Conservation (phyloP, 179 eudicot genomes). For the Beta corolliflora region DNA sequence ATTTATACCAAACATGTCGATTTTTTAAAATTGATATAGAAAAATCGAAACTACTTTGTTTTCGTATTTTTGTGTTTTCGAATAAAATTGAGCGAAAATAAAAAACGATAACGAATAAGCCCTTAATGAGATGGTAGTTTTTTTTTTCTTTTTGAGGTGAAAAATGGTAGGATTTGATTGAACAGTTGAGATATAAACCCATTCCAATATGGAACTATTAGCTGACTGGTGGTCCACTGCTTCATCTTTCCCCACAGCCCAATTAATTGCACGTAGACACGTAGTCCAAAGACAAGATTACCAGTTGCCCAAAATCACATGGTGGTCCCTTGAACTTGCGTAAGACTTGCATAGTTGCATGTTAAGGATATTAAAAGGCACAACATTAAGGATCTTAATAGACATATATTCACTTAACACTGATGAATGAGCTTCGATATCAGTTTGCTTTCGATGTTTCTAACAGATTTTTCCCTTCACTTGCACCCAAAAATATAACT, state of each 20-base stretch:
- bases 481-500: not conserved
- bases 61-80: no score
- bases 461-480: not conserved
- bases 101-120: no score
- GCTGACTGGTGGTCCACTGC: conserved; percentile 19
- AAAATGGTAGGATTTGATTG: no score
- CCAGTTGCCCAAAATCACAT: conserved; percentile 11
- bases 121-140: no score
- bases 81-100: no score
- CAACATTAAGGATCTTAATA: not conserved
- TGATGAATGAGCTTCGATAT: not conserved
- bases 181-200: no score
- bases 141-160: no score
- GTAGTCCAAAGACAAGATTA: not conserved
- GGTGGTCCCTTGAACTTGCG: conserved; percentile 9
- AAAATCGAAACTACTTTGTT: no score
- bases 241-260: not conserved
- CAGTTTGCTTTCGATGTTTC: conserved; percentile 1
- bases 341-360: not conserved
- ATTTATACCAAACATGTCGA: no score
- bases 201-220: not conserved
- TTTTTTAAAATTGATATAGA: no score
- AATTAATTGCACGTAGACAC: conserved; percentile 5
- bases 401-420: conserved; percentile 19
- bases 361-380: not conserved